These are phyloP conservation scores for Sphaerostilbella broomeana DNA, from an alignment of 2,329 filamentous ascomycete genomes.

Conservation along the genomic window DNA sequence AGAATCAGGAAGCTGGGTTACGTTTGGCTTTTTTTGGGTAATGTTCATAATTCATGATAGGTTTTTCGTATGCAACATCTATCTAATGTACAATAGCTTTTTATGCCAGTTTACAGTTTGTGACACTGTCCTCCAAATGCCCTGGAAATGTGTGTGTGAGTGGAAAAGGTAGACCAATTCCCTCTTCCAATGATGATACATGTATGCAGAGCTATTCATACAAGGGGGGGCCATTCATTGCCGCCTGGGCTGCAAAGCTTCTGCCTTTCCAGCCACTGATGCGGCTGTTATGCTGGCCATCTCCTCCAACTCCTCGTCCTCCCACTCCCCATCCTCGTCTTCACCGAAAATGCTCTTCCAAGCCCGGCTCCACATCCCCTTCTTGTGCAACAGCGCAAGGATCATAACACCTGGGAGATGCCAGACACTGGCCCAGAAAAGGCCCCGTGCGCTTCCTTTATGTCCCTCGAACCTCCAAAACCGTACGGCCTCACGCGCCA, in stretches of 20 bases:
- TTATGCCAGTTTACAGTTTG: no score
- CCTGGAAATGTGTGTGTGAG: no score
- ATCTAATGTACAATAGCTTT: conserved; percentile 11
- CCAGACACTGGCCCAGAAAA: conserved; percentile 99
- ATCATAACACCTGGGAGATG: conserved; percentile 87
- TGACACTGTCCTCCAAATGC: no score
- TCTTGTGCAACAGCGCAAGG: conserved; percentile 86
- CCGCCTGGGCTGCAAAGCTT: conserved; percentile 17
- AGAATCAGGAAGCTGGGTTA: conserved; percentile 1
- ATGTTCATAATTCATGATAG: conserved; percentile 1
- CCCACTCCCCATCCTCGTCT: conserved; percentile 45
- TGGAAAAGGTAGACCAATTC: not conserved
- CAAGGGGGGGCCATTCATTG: conserved; percentile 1
- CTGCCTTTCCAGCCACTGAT: conserved; percentile 17
- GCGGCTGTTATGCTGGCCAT: conserved; percentile 31
- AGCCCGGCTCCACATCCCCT: conserved; percentile 80
- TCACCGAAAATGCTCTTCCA: conserved; percentile 62
- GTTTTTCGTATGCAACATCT: conserved; percentile 7
- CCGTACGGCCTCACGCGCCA: conserved; percentile 67
- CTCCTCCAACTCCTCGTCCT: conserved; percentile 48
- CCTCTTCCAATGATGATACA: not conserved
- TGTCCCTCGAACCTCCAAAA: conserved; percentile 78
- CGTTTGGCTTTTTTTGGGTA: conserved; percentile 1
- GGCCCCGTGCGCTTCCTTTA: conserved; percentile 69
- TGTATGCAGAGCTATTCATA: conserved; percentile 4